Base-by-base conservation (phyloP, 208 protist species). In the Leishmania lainsoni region DNA sequence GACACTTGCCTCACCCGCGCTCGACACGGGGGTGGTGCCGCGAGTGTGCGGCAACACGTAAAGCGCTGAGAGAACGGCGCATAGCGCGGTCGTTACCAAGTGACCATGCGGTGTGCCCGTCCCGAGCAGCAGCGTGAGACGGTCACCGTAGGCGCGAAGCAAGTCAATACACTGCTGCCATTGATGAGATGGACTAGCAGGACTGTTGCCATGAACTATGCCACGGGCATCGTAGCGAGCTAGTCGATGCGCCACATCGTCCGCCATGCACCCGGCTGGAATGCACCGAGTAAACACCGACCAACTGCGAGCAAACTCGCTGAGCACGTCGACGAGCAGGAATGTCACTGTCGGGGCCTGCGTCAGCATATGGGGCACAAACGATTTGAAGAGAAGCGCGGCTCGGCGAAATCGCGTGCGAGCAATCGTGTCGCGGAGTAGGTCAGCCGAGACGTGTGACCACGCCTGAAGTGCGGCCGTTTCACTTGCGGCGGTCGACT, bases 371-470 rank as follows among this genome's bases (percentile, higher is more conserved):
- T 94, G 89, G 14, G 92, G 93, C 14, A 79, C 80, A 61, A 87
- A 89, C 5, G 93, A 92, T 54, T 89, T 91, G 83, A 91, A 97
- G 68, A 95, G 84, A 78, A 95, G 83, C 48, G 87, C 86, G 26
- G 89, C 89, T 12, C 92, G 90, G 5, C 91, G 89, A 81, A 92
- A 94, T 22, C 91, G 89, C 0, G 91, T 92, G 29, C 91, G 86
- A 20, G 54, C 81, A 35, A 97, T 75, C 0, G 88, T 92, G 61
- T 90, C 86, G n/a, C 84, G 86, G 51, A 95, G 81, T 29, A 92
- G 66, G 29, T 86, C 83, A 1, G 81, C 76, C 16, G 90, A 87
- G 10, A 96, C 75, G 9, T 81, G 75, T 20, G 77, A 79, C 83
- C 83, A 86, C 35, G 86, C 78, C 76, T 66, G 77, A 65, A 86